Percentiles rank a stretch among this genome's conserved stretches.
These are phyloP conservation scores for Russula lepida DNA, from an alignment of 768 basidiomycete genomes.

Conservation along the genomic window DNA sequence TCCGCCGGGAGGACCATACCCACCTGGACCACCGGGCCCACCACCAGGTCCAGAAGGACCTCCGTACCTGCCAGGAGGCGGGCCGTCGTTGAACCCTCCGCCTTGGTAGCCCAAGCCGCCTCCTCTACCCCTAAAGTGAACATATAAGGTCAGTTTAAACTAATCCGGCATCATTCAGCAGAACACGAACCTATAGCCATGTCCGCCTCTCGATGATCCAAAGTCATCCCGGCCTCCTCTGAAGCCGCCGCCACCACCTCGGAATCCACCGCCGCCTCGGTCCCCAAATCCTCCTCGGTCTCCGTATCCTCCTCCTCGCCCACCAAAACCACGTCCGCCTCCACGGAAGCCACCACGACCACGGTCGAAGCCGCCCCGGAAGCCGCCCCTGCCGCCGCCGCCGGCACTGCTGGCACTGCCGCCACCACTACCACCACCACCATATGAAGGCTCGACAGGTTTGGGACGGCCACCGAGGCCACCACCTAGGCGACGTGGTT, in stretches of 20 bases:
- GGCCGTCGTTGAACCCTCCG: conserved; percentile 24
- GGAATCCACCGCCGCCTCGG: conserved; percentile 22
- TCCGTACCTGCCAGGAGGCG: conserved; percentile 36
- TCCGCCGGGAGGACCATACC: conserved; percentile 35
- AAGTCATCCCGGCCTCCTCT: conserved; percentile 25
- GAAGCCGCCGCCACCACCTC: conserved; percentile 25
- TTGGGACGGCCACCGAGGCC: conserved; percentile 98
- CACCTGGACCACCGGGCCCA: conserved; percentile 32
- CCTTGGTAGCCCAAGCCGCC: conserved; percentile 22
- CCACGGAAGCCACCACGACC: conserved; percentile 25
- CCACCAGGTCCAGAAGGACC: conserved; percentile 33
- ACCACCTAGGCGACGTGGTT: conserved; percentile 92
- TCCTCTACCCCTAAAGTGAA: conserved; percentile 16
- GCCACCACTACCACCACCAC: conserved; percentile 29
- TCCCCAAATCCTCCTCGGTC: conserved; percentile 27
- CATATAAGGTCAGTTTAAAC: neutral
- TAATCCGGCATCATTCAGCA: neutral
- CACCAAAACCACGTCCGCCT: conserved; percentile 27
- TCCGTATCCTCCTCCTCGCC: conserved; percentile 26
- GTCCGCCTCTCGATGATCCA: conserved; percentile 24
- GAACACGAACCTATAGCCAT: conserved; percentile 24
- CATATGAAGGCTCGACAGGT: conserved; percentile 38
- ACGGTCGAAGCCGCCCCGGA: conserved; percentile 29
- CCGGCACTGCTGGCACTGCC: conserved; percentile 23
- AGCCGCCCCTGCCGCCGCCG: conserved; percentile 30